A percentile compares a stretch with the other conserved stretches of the same genome.
Conservation (phyloP, 2,329 filamentous ascomycete species). For the Aspergillus costaricaensis region DNA sequence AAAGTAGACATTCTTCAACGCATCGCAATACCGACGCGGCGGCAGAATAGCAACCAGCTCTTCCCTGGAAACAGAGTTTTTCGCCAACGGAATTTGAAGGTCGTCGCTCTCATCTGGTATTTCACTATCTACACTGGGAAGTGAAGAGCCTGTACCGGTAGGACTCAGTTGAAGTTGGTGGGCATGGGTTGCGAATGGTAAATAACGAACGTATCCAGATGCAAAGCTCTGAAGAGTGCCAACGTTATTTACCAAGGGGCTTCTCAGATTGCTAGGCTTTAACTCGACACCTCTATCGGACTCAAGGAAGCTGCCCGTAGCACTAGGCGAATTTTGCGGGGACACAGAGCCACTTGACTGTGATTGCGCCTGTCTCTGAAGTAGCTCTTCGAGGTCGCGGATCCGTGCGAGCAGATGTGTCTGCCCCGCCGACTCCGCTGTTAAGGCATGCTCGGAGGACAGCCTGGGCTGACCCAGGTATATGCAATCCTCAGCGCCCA, state of each 20-base stretch:
- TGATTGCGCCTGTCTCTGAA: conserved; percentile 34
- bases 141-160: conserved; percentile 28
- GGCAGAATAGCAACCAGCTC: conserved; percentile 38
- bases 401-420: conserved; percentile 38
- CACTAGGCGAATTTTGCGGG: conserved; percentile 30
- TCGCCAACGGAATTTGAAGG: conserved; percentile 35
- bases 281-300: conserved; percentile 23
- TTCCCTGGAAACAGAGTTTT: conserved; percentile 28
- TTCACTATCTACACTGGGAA: conserved; percentile 30
- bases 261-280: conserved; percentile 23
- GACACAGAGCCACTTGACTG: conserved; percentile 27
- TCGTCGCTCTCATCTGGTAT: conserved; percentile 35
- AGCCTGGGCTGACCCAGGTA: conserved; percentile 39
- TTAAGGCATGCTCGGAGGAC: conserved; percentile 27
- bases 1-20: conserved; percentile 40
- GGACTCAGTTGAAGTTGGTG: conserved; percentile 33
- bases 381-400: conserved; percentile 38
- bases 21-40: conserved; percentile 39
- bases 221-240: conserved; percentile 35
- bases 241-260: conserved; percentile 28
- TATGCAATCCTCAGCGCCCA: conserved; percentile 41
- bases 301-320: conserved; percentile 30
- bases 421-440: conserved; percentile 29
- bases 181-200: conserved; percentile 36
- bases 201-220: conserved; percentile 41